Percentiles rank a stretch among this genome's conserved stretches.
Conservation (phyloP, 345 rosid species). For the Gossypium mustelinum region DNA sequence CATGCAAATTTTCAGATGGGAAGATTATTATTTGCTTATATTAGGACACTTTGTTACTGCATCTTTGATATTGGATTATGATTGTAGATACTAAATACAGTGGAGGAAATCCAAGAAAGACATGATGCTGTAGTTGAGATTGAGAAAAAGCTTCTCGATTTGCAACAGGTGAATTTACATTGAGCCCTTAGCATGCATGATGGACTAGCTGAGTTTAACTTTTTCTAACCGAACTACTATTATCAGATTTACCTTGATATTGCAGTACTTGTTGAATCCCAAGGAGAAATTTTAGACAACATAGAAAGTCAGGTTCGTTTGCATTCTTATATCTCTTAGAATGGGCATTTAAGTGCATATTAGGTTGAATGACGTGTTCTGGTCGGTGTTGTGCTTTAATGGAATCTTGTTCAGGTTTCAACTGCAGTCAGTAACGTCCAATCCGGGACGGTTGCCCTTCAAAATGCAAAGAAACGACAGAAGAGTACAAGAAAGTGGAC, state of each 20-base stretch:
- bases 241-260: slow-evolving; percentile 60
- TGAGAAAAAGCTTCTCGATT: slow-evolving; percentile 86
- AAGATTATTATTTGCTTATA: background rate
- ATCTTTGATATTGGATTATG: background rate
- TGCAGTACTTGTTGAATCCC: slow-evolving; percentile 68
- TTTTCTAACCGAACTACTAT: slow-evolving; percentile 8
- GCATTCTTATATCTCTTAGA: background rate
- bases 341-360: background rate
- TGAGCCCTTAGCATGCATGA: background rate
- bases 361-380: slow-evolving; percentile 6
- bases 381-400: background rate
- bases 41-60: background rate
- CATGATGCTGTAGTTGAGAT: slow-evolving; percentile 86
- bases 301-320: slow-evolving; percentile 65
- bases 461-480: slow-evolving; percentile 39
- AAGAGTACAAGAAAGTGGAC: slow-evolving; percentile 40
- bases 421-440: slow-evolving; percentile 43
- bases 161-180: slow-evolving; percentile 60
- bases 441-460: slow-evolving; percentile 38
- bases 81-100: slow-evolving; percentile 64
- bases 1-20: background rate
- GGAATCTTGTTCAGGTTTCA: slow-evolving; percentile 38
- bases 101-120: slow-evolving; percentile 95
- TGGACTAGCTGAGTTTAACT: background rate
- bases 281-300: slow-evolving; percentile 64